Percentiles rank a stretch among this genome's conserved stretches.
phyloP scores from a whole-genome alignment of 805 yeast species.

The Pichia deserticola region DNA sequence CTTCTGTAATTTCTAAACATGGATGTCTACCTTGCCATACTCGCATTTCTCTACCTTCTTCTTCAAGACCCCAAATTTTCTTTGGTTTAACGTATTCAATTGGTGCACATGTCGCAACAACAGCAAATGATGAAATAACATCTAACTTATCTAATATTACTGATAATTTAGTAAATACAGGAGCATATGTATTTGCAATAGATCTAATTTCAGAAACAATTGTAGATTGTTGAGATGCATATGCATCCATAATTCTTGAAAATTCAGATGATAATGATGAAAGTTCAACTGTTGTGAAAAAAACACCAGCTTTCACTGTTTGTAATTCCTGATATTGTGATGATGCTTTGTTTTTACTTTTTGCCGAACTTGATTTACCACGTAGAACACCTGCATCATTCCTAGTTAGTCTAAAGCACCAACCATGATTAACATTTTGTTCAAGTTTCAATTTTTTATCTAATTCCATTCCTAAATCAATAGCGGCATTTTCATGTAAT shows the following conservation, averaged over 20 bases:
- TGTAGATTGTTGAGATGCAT: slow-evolving; percentile 66
- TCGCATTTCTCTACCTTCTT: slow-evolving; percentile 39
- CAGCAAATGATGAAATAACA: slow-evolving; percentile 80
- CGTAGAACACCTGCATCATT: slow-evolving; percentile 79
- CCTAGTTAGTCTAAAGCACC: slow-evolving; percentile 92
- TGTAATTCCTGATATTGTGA: slow-evolving; percentile 68
- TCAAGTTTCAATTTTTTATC: slow-evolving; percentile 89
- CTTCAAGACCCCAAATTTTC: slow-evolving; percentile 45
- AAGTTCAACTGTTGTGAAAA: slow-evolving; percentile 69
- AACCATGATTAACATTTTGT: slow-evolving; percentile 80
- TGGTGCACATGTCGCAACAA: slow-evolving; percentile 76
- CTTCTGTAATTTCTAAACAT: slow-evolving; percentile 88
- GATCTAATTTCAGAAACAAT: slow-evolving; percentile 77
- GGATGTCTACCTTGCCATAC: slow-evolving; percentile 88
- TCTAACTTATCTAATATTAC: slow-evolving; percentile 66
- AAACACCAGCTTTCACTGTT: slow-evolving; percentile 93
- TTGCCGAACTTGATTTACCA: slow-evolving; percentile 22
- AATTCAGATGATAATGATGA: slow-evolving; percentile 53
- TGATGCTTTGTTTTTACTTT: slow-evolving; percentile 15
- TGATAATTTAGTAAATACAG: slow-evolving; percentile 65
- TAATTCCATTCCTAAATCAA: slow-evolving; percentile 70
- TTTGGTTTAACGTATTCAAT: slow-evolving; percentile 69
- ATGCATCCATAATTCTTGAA: slow-evolving; percentile 52
- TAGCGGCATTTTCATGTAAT: slow-evolving; percentile 59
- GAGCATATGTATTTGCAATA: slow-evolving; percentile 74